These are phyloP conservation scores for Tylopilus rubrobrunneus DNA, from an alignment of 768 basidiomycete species.

Conservation along the genomic window DNA sequence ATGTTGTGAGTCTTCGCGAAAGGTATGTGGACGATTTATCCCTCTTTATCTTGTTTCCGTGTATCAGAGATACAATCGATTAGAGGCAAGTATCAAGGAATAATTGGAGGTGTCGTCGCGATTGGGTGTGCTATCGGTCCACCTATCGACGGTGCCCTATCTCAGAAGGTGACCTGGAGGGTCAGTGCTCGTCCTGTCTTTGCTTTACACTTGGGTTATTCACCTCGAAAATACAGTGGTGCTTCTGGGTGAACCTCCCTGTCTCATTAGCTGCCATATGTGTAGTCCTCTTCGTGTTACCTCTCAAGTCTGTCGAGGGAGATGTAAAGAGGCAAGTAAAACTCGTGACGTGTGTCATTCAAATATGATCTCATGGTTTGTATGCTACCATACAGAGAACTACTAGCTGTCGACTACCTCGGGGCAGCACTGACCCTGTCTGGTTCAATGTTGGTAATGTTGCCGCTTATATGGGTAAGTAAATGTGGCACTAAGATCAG, in stretches of 20 bases:
- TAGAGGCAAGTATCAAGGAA: slow-evolving; percentile 76
- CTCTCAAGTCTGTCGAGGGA: slow-evolving; percentile 63
- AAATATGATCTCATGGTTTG: background rate
- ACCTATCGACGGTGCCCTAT: slow-evolving; percentile 60
- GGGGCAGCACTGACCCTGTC: slow-evolving; percentile 56
- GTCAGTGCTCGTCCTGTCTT: slow-evolving; percentile 31
- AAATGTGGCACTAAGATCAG: background rate
- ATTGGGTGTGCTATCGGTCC: slow-evolving; percentile 66
- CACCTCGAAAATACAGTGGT: slow-evolving; percentile 45
- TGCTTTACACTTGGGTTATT: background rate
- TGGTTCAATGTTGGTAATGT: slow-evolving; percentile 58
- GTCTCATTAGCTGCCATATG: slow-evolving; percentile 49
- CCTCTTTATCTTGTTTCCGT: background rate
- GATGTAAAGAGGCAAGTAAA: slow-evolving; percentile 44
- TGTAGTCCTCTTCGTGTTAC: slow-evolving; percentile 59
- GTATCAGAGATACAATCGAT: background rate
- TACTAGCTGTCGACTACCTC: slow-evolving; percentile 60
- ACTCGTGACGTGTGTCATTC: no score
- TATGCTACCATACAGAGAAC: slow-evolving; percentile 40
- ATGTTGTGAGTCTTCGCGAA: slow-evolving; percentile 67
- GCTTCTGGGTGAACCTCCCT: slow-evolving; percentile 71
- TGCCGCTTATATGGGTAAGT: slow-evolving; percentile 70
- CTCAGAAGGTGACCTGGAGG: slow-evolving; percentile 60
- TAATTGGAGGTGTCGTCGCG: slow-evolving; percentile 52
- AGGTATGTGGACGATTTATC: slow-evolving; percentile 34